Conservation (phyloP, 192 early-diverging fungal genomes). For the Coemansia asiatica region DNA sequence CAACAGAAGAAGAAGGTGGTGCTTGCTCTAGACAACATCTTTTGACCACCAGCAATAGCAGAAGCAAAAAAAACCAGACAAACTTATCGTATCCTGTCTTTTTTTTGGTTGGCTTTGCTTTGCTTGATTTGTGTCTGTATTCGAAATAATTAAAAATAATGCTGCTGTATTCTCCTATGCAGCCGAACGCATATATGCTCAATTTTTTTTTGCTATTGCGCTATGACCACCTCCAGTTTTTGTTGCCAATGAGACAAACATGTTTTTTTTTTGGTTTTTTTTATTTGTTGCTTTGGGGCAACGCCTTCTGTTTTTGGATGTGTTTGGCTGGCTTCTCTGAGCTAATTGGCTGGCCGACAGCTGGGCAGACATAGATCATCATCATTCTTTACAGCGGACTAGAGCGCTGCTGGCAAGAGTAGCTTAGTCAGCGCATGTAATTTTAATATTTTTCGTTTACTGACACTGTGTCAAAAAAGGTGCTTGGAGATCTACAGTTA, state of each 20-base stretch:
- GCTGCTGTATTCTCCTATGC: slow-evolving; percentile 4
- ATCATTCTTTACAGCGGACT: not conserved
- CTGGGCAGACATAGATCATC: not conserved
- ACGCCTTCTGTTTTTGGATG: not conserved
- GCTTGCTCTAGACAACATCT: not conserved
- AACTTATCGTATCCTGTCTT: not conserved
- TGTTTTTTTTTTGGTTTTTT: not conserved
- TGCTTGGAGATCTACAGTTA: slow-evolving; percentile 10
- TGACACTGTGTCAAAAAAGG: not conserved
- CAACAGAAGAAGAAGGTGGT: not conserved
- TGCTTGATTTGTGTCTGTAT: not conserved
- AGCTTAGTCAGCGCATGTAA: not conserved
- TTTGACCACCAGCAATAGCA: not conserved
- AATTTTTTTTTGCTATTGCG: not conserved
- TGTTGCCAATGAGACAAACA: not conserved
- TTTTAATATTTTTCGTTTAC: not conserved
- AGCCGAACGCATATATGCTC: not conserved
- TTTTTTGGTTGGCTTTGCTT: not conserved
- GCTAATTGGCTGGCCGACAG: not conserved
- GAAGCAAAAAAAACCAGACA: not conserved
- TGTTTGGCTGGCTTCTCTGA: not conserved
- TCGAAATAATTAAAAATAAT: not conserved
- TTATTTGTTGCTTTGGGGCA: not conserved
- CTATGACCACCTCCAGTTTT: slow-evolving; percentile 5
- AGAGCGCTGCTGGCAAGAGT: too few relatives aligned